Conservation (phyloP, 1,284 basidiomycete species). For the Agaricales sp. region DNA sequence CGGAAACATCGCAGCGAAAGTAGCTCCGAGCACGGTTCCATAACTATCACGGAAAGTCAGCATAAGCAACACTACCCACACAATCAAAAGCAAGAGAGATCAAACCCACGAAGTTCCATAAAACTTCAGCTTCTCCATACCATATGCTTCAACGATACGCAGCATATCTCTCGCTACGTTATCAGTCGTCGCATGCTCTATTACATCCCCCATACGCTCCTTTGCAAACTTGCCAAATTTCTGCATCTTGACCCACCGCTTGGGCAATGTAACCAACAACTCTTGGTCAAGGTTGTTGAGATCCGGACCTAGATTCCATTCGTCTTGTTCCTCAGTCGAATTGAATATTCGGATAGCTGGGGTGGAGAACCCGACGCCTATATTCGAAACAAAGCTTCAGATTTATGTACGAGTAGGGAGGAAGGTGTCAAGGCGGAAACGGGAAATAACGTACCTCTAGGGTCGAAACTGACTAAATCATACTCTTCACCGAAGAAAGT, state of each 20-base stretch:
- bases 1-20: neutral
- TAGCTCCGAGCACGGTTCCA: neutral
- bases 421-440: neutral
- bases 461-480: neutral
- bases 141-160: neutral
- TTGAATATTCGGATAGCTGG: neutral
- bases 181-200: neutral
- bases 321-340: neutral
- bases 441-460: neutral
- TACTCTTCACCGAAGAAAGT: neutral
- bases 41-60: neutral
- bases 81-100: neutral
- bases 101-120: neutral
- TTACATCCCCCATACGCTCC: neutral
- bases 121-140: neutral
- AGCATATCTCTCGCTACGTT: slow-evolving; percentile 1
- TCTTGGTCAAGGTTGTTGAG: neutral
- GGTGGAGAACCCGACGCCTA: neutral
- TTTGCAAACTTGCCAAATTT: neutral
- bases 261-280: neutral
- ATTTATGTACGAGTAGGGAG: neutral
- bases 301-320: neutral
- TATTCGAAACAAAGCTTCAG: too few species aligned
- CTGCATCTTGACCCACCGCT: neutral
- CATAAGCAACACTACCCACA: neutral